Evolutionary conservation across 371 early-diverging fungal genomes (phyloP).

Genomic region (Catenaria anguillulae): DNA sequence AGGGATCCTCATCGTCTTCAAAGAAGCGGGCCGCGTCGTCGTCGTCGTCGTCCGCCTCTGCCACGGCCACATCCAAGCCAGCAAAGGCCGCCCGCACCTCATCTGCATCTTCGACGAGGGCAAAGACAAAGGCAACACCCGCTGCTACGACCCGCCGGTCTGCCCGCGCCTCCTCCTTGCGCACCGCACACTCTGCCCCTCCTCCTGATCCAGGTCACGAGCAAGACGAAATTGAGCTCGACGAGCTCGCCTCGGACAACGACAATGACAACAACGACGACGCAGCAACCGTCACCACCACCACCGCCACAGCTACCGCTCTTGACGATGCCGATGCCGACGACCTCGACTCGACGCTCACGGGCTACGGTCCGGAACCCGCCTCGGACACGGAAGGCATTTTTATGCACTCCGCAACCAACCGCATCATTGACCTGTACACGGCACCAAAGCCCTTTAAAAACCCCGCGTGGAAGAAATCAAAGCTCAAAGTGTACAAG

Average conservation of each 20-base stretch:
- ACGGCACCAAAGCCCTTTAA: neutral
- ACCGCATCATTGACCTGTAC: neutral
- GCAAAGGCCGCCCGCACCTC: no score
- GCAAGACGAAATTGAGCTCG: neutral
- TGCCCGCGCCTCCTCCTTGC: no score
- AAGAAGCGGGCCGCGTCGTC: no score
- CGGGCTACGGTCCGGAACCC: neutral
- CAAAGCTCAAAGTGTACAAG: neutral
- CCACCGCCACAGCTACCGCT: no score
- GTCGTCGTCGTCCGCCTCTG: no score
- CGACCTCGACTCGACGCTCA: neutral
- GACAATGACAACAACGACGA: neutral
- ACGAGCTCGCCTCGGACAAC: neutral
- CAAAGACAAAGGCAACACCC: no score
- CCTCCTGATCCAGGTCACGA: no score
- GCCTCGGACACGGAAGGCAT: neutral
- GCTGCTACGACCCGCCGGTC: no score
- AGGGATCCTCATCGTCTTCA: no score
- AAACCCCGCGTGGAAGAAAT: neutral
- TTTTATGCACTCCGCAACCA: neutral
- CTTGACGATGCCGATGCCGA: neutral
- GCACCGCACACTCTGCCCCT: no score
- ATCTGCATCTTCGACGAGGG: no score
- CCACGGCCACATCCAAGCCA: no score
- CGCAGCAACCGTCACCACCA: neutral